Percentiles rank a stretch among this genome's conserved stretches.
These are phyloP conservation scores for Chimonanthus salicifolius DNA, from an alignment of 164 flowering plant genomes.

Conservation along the genomic window DNA sequence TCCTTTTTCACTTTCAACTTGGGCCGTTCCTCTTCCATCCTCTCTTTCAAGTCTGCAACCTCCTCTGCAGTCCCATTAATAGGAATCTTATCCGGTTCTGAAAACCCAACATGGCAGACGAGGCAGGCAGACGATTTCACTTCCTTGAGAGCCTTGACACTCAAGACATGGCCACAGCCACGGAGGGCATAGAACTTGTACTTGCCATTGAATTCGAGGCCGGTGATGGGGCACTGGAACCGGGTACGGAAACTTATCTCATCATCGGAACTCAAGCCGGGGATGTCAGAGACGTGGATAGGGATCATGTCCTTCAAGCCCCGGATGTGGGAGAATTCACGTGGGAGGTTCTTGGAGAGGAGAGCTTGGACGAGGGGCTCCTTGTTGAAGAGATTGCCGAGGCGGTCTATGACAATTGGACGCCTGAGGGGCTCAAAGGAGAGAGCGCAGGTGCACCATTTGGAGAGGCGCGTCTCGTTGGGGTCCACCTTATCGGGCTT, in stretches of 20 bases:
- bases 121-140: conserved; percentile 66
- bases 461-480: conserved; percentile 68
- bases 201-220: conserved; percentile 83
- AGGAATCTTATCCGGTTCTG: conserved; percentile 73
- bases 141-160: conserved; percentile 90
- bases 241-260: conserved; percentile 19
- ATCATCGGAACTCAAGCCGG: conserved; percentile 28
- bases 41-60: conserved; percentile 62
- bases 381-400: conserved; percentile 88
- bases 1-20: conserved; percentile 54
- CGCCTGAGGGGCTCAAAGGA: conserved; percentile 68
- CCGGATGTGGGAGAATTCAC: conserved; percentile 63
- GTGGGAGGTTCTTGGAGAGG: conserved; percentile 68
- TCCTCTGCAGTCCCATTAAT: conserved; percentile 84
- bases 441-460: conserved; percentile 72
- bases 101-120: conserved; percentile 64
- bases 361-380: conserved; percentile 73
- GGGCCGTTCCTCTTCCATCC: conserved; percentile 57
- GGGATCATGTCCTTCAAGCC: conserved; percentile 86
- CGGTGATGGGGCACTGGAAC: conserved; percentile 89
- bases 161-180: conserved; percentile 93
- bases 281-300: conserved; percentile 40
- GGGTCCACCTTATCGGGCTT: conserved; percentile 97
- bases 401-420: conserved; percentile 70
- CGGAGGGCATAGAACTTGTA: conserved; percentile 64